These are phyloP conservation scores for Talaromyces atroroseus DNA, from an alignment of 2,329 filamentous ascomycete genomes.

Conservation along the genomic window DNA sequence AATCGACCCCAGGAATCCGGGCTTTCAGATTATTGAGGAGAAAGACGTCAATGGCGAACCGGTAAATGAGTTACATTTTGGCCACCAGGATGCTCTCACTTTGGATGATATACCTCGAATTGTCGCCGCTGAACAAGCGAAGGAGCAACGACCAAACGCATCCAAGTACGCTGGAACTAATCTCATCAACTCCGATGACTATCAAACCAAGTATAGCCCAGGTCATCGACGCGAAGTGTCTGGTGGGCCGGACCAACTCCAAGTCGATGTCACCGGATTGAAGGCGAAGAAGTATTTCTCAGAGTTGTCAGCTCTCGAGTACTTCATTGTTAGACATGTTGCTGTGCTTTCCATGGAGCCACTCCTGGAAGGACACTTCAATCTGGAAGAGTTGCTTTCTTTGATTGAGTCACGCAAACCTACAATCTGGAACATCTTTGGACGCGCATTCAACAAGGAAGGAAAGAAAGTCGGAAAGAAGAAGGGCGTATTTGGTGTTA, in stretches of 20 bases:
- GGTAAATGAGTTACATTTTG: slow-evolving; percentile 76
- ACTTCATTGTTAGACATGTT: slow-evolving; percentile 93
- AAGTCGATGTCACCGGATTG: slow-evolving; percentile 50
- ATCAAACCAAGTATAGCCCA: slow-evolving; percentile 61
- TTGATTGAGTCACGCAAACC: slow-evolving; percentile 90
- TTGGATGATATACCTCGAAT: slow-evolving; percentile 95
- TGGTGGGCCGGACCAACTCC: slow-evolving; percentile 43
- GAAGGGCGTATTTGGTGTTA: slow-evolving; percentile 89
- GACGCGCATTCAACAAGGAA: slow-evolving; percentile 89
- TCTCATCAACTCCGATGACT: slow-evolving; percentile 53
- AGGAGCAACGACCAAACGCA: slow-evolving; percentile 77
- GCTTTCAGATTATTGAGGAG: slow-evolving; percentile 77
- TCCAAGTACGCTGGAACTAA: slow-evolving; percentile 70
- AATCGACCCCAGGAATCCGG: slow-evolving; percentile 48
- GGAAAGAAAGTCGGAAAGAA: slow-evolving; percentile 67
- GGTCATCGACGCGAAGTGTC: slow-evolving; percentile 65
- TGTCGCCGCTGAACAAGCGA: slow-evolving; percentile 89
- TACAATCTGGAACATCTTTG: slow-evolving; percentile 97
- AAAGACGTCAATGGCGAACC: slow-evolving; percentile 63
- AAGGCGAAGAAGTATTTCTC: slow-evolving; percentile 82
- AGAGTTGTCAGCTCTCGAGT: slow-evolving; percentile 88
- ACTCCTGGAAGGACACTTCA: slow-evolving; percentile 81
- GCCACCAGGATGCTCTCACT: slow-evolving; percentile 83
- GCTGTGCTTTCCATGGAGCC: slow-evolving; percentile 94
- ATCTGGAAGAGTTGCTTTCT: slow-evolving; percentile 84